A percentile compares a stretch with the other conserved stretches of the same genome.
Conservation (phyloP, 139 green algal species). For the Edaphochlamys debaryana region DNA sequence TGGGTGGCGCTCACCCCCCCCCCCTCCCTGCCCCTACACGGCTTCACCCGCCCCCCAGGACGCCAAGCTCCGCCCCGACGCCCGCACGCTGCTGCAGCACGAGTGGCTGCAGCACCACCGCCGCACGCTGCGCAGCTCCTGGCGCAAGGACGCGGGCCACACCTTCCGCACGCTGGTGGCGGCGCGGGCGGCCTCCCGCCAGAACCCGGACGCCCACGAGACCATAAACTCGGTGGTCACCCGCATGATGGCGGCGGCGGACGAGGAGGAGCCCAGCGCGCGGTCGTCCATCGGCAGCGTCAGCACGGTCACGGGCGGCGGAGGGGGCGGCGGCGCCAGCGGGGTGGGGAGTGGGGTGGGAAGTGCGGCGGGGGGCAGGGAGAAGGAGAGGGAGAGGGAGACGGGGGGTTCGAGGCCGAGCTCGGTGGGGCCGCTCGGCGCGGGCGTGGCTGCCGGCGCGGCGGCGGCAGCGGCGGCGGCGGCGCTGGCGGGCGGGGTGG, state of each 20-base stretch:
- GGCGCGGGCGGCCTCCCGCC: constrained; percentile 11
- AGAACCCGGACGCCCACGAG: constrained; percentile 56
- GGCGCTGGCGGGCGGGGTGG: not conserved
- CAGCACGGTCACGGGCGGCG: too few relatives aligned
- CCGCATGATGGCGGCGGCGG: constrained; percentile 55
- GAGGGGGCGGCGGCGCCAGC: not conserved
- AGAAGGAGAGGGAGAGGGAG: not conserved
- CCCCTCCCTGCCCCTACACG: not conserved
- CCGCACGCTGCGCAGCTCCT: constrained; percentile 76
- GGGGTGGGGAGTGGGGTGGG: not conserved
- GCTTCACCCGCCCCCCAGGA: constrained; percentile 70
- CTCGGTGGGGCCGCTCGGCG: constrained; percentile 12
- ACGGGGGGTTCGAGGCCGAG: not conserved
- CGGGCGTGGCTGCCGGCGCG: not conserved
- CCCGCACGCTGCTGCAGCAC: constrained; percentile 85
- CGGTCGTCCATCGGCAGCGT: too few relatives aligned
- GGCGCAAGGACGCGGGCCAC: constrained; percentile 62
- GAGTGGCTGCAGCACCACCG: constrained; percentile 85
- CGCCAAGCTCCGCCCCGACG: constrained; percentile 76
- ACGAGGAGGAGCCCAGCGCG: constrained; percentile 11
- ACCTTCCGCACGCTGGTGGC: constrained; percentile 16
- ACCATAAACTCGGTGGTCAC: constrained; percentile 59
- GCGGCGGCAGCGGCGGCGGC: not conserved
- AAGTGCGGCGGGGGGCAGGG: too few relatives aligned
- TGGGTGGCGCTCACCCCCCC: not conserved